phyloP scores from a whole-genome alignment of 495 filamentous ascomycete species.

The Annulohypoxylon bovei region DNA sequence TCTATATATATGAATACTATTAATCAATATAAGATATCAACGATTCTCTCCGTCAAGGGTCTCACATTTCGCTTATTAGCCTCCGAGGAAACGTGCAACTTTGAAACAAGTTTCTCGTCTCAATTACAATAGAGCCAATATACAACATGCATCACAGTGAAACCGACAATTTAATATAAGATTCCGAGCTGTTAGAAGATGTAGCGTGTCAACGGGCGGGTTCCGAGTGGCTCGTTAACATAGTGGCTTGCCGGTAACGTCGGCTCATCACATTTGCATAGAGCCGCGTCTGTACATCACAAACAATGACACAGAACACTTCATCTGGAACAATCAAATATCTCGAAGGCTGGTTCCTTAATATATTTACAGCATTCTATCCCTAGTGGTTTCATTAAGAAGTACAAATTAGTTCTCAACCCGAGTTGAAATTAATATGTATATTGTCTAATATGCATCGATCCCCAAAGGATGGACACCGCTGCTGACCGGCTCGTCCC shows the following conservation, averaged over 20 bases:
- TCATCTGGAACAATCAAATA: too few relatives aligned
- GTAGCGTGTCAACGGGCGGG: too few relatives aligned
- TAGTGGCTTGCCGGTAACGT: too few relatives aligned
- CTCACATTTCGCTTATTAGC: background rate
- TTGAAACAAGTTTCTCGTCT: background rate
- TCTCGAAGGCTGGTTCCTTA: too few relatives aligned
- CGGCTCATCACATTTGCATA: background rate
- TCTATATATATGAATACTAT: too few relatives aligned
- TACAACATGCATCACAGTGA: background rate
- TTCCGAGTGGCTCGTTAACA: too few relatives aligned
- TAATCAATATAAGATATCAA: too few relatives aligned
- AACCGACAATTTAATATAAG: background rate
- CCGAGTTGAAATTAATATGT: background rate
- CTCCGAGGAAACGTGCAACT: background rate
- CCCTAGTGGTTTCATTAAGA: background rate
- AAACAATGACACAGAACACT: background rate
- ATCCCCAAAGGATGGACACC: background rate
- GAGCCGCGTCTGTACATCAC: background rate
- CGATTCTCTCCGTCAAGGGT: too few relatives aligned
- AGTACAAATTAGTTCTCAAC: background rate
- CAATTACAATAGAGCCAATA: background rate
- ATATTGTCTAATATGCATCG: background rate
- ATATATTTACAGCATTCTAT: background rate
- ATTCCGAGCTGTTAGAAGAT: too few relatives aligned
- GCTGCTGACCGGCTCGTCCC: background rate